Evolutionary conservation across 176 grass and related monocot genomes (phyloP), one percentile per base, ranked within the genome.

Genomic region (Avena sativa): DNA sequence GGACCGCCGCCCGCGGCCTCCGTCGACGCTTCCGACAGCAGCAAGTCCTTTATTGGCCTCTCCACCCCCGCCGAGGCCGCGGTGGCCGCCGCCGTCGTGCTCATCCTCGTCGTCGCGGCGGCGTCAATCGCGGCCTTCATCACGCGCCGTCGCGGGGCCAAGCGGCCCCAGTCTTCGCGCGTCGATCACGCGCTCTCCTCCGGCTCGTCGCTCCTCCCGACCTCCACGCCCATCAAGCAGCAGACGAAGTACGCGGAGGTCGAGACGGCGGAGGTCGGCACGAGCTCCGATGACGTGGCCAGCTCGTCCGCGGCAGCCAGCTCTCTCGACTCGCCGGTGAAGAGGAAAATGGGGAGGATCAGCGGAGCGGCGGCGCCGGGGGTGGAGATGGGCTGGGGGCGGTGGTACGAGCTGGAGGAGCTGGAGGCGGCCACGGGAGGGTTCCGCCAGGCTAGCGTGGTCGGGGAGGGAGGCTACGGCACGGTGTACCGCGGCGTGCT

Each of bases 401-500:
- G 97, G 89, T 99, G 97, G 91, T 99, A 93, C 85, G 62, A 93
- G n/a, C 83, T 99, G 50, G 86, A 83, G 55, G 97, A 97, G 86
- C 90, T 99, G 40, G 92, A 94, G 55, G 90, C 83, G 38, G 97
- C 94, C 20, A 99, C 97, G 15, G 81, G 55, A 3, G 89, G 81
- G 4, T 99, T 99, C 82, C 30, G 50, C 38, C 16, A 56, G 30
- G 85, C 76, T 23, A 92, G 90, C 87, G 94, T 97, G 5, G 93
- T 99, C 82, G 97, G 94, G 5, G 88, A 91, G 17, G 97, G 94
- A 23, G 97, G 97, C 2, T 99, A 95, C 77, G 94, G 97, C 79
- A 94, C 92, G 20, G 97, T 99, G 34, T 93, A 99, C 85, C 88
- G 94, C 76, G 97, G 97, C 26, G 91, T 97, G 79, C 86, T 99